Percentiles rank a stretch among this genome's conserved stretches.
Evolutionary conservation across 352 stramenopile species (phyloP).

Genomic region (Phytopythium boreale): DNA sequence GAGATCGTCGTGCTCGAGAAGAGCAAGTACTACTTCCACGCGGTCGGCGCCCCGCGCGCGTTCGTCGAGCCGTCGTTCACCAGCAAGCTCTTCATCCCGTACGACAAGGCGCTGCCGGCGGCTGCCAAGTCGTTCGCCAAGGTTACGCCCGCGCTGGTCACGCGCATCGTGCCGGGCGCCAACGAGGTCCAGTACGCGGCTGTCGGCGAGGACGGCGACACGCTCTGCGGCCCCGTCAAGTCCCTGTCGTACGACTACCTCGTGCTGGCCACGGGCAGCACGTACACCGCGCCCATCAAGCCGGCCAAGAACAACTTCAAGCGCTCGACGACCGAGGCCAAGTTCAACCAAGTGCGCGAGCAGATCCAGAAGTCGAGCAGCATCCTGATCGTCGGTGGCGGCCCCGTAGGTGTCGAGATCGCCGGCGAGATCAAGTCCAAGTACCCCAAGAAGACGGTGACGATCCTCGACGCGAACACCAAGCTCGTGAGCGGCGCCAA

Average conservation of each 20-base stretch:
- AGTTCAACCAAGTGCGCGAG: slow-evolving; percentile 36
- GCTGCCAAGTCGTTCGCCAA: slow-evolving; percentile 28
- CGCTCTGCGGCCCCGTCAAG: slow-evolving; percentile 22
- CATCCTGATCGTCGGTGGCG: slow-evolving; percentile 59
- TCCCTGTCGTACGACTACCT: slow-evolving; percentile 56
- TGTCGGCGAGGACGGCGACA: slow-evolving; percentile 28
- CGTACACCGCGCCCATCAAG: slow-evolving; percentile 61
- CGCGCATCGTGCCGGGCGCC: slow-evolving; percentile 21
- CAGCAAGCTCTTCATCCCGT: slow-evolving; percentile 54
- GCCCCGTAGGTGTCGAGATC: slow-evolving; percentile 54
- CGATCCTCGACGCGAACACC: slow-evolving; percentile 36
- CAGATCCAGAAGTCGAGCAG: slow-evolving; percentile 38
- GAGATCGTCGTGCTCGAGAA: slow-evolving; percentile 59
- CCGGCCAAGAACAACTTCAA: slow-evolving; percentile 31
- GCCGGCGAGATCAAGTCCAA: slow-evolving; percentile 54
- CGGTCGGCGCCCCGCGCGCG: slow-evolving; percentile 36
- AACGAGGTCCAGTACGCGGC: slow-evolving; percentile 40
- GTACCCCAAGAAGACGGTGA: slow-evolving; percentile 57
- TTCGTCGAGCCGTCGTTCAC: slow-evolving; percentile 41
- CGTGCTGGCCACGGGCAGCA: slow-evolving; percentile 56
- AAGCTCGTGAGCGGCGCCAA: slow-evolving; percentile 35
- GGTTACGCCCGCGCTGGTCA: slow-evolving; percentile 41
- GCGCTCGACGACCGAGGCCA: slow-evolving; percentile 24
- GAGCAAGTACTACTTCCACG: slow-evolving; percentile 49
- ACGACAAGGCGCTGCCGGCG: slow-evolving; percentile 43